Conservation (phyloP, 306 rosid species). For the Inga oerstediana region DNA sequence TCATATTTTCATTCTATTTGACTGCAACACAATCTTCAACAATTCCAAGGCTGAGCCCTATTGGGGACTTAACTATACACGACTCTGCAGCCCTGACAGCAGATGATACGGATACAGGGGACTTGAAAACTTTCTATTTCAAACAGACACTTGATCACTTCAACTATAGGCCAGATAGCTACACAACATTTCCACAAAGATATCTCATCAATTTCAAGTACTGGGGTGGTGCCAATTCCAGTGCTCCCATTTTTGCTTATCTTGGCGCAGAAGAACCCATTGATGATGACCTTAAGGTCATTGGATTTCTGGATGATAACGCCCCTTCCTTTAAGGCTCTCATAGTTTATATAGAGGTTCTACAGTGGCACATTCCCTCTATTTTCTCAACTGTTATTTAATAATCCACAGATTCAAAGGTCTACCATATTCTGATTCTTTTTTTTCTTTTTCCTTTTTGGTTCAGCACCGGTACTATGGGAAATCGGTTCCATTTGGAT, state of each 20-base stretch:
- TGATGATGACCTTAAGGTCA: conserved; percentile 13
- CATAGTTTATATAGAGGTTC: conserved; percentile 57
- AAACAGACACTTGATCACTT: conserved; percentile 72
- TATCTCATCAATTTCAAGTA: conserved; percentile 58
- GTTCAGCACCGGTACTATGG: conserved; percentile 70
- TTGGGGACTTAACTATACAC: conserved; percentile 27
- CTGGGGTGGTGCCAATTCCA: conserved; percentile 58
- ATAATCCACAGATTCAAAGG: background rate
- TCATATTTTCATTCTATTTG: conserved; percentile 32
- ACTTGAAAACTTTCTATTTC: conserved; percentile 47
- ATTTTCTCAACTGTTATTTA: background rate
- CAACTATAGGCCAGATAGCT: conserved; percentile 64
- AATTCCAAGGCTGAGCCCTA: conserved; percentile 60
- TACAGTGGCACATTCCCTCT: conserved; percentile 13
- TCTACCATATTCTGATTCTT: background rate
- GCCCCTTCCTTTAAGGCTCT: conserved; percentile 61
- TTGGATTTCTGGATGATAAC: conserved; percentile 60
- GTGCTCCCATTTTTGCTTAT: conserved; percentile 63
- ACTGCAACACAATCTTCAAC: conserved; percentile 25
- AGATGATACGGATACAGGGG: background rate
- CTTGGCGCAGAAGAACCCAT: conserved; percentile 61
- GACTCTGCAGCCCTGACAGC: conserved; percentile 14
- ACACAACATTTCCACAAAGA: conserved; percentile 55
- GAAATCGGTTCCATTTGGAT: conserved; percentile 60
- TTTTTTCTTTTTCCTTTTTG: background rate